These are phyloP conservation scores for Eimeria brunetti DNA, from an alignment of 169 alveolate genomes.

Conservation along the genomic window DNA sequence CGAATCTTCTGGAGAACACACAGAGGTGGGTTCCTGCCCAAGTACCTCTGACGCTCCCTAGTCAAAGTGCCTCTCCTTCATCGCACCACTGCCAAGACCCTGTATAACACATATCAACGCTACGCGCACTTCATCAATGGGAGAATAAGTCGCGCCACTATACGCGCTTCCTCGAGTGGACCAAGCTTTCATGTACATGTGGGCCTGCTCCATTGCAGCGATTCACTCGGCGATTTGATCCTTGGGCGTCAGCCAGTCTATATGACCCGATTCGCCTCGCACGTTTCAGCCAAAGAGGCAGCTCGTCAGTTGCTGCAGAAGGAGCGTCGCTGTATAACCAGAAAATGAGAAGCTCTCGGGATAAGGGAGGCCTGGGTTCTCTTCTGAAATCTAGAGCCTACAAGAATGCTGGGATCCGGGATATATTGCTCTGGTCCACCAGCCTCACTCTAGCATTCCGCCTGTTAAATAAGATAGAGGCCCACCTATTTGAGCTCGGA, in stretches of 20 bases:
- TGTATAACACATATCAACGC: not conserved
- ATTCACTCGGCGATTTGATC: not conserved
- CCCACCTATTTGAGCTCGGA: slow-evolving; percentile 68
- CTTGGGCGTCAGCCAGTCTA: slow-evolving; percentile 59
- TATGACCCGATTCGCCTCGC: slow-evolving; percentile 47
- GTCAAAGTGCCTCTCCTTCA: not conserved
- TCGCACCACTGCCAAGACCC: not conserved
- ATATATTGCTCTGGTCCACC: slow-evolving; percentile 44
- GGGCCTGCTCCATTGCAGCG: not conserved
- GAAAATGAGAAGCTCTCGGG: not conserved
- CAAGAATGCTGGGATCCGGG: not conserved
- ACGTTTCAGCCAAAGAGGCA: not conserved
- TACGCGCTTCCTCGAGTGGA: too few species aligned
- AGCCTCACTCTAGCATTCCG: slow-evolving; percentile 62
- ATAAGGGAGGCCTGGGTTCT: not conserved
- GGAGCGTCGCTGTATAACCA: not conserved
- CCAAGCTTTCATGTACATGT: not conserved
- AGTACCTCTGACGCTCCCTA: not conserved
- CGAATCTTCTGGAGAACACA: not conserved
- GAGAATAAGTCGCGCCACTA: not conserved
- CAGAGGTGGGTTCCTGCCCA: not conserved
- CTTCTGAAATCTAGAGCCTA: slow-evolving; percentile 8
- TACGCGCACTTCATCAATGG: not conserved
- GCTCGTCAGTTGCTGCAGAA: not conserved
- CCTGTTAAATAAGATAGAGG: not conserved